Conservation (phyloP, 345 rosid species). For the Citrus sp. region DNA sequence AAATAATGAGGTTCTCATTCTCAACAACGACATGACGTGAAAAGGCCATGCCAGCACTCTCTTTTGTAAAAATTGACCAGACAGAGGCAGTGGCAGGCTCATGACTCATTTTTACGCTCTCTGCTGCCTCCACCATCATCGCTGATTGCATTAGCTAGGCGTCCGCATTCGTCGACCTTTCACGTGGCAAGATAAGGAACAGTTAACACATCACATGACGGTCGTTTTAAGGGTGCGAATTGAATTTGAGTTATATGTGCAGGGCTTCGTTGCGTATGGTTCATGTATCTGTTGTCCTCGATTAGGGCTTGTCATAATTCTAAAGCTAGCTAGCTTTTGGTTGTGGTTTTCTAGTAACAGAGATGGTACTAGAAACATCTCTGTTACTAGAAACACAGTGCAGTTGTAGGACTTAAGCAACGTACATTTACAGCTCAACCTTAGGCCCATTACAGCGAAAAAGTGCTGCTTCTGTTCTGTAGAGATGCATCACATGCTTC, state of each 20-base stretch:
- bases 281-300: neutral
- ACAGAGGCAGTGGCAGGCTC: neutral
- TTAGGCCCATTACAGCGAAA: constrained; percentile 2
- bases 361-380: neutral
- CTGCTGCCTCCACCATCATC: neutral
- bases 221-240: neutral
- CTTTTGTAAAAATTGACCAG: neutral
- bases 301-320: neutral
- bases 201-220: neutral
- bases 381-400: neutral
- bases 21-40: constrained; percentile 22
- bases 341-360: neutral
- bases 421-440: constrained; percentile 14
- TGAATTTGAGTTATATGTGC: too few relatives aligned
- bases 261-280: neutral
- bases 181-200: neutral
- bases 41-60: constrained; percentile 13
- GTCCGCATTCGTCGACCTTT: neutral
- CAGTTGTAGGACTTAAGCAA: neutral
- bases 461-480: neutral
- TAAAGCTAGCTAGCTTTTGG: neutral
- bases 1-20: neutral
- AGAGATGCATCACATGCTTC: constrained; percentile 22
- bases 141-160: neutral
- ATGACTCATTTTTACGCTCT: neutral